A percentile compares a stretch with the other conserved stretches of the same genome.
Conservation (phyloP, 768 basidiomycete species). For the Russula ochroleuca region DNA sequence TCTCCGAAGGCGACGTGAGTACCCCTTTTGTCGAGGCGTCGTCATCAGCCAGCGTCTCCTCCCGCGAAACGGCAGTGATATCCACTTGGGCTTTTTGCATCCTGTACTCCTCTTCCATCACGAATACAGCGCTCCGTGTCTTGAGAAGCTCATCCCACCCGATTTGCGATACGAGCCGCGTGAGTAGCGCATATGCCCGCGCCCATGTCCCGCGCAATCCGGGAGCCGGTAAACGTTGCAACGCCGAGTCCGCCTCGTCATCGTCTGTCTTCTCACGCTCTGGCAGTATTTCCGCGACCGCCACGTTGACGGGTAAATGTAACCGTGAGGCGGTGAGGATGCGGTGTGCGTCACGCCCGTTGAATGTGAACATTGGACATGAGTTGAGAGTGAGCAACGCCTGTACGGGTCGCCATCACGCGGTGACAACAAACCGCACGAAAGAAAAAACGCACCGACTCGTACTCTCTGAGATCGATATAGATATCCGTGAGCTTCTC, state of each 20-base stretch:
- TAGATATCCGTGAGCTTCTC: slow-evolving; percentile 95
- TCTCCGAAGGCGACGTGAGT: slow-evolving; percentile 36
- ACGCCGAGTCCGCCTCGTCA: slow-evolving; percentile 89
- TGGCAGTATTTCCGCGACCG: slow-evolving; percentile 87
- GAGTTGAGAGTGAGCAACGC: slow-evolving; percentile 93
- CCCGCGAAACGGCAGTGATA: slow-evolving; percentile 40
- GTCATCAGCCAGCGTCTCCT: slow-evolving; percentile 47
- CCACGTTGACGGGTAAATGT: slow-evolving; percentile 80
- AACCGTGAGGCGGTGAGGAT: slow-evolving; percentile 73
- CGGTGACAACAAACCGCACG: background rate
- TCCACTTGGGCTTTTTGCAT: slow-evolving; percentile 88
- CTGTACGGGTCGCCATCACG: slow-evolving; percentile 29
- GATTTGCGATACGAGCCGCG: slow-evolving; percentile 86
- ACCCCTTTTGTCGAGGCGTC: slow-evolving; percentile 68
- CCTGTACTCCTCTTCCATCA: slow-evolving; percentile 99
- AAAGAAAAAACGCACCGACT: slow-evolving; percentile 45
- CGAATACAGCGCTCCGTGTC: slow-evolving; percentile 91
- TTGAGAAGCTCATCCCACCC: slow-evolving; percentile 99
- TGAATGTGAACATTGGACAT: slow-evolving; percentile 99
- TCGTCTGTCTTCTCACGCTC: slow-evolving; percentile 78
- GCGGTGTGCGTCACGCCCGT: slow-evolving; percentile 90
- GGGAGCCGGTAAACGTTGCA: slow-evolving; percentile 92
- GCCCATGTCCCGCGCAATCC: slow-evolving; percentile 95
- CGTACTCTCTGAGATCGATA: slow-evolving; percentile 84
- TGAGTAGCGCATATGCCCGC: slow-evolving; percentile 85